These are phyloP conservation scores for Dothidotthia symphoricarpi DNA, from an alignment of 2,329 filamentous ascomycete species.

Conservation along the genomic window DNA sequence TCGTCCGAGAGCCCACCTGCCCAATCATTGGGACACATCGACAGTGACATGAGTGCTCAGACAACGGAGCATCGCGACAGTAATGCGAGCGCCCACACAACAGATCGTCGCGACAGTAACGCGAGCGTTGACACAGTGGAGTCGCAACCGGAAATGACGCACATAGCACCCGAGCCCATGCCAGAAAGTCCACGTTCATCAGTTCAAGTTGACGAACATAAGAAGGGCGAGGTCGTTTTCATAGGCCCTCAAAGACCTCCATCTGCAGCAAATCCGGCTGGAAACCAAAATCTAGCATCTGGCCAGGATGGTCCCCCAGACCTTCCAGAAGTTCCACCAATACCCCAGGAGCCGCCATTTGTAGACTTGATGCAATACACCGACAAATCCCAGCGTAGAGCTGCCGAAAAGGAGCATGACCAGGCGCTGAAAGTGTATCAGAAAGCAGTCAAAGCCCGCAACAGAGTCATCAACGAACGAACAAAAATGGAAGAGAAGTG, in stretches of 20 bases:
- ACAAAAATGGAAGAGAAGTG: slow-evolving; percentile 56
- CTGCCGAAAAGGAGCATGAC: slow-evolving; percentile 67
- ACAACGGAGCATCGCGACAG: slow-evolving; percentile 3
- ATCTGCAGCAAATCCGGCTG: slow-evolving; percentile 17
- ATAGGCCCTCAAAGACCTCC: slow-evolving; percentile 30
- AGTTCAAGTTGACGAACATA: slow-evolving; percentile 49
- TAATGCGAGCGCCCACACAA: not conserved
- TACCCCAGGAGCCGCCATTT: slow-evolving; percentile 55
- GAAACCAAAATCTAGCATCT: slow-evolving; percentile 1
- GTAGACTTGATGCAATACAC: slow-evolving; percentile 60
- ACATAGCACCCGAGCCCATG: slow-evolving; percentile 10
- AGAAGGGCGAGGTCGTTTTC: slow-evolving; percentile 36
- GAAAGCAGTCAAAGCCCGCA: slow-evolving; percentile 64
- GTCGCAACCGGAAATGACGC: slow-evolving; percentile 15
- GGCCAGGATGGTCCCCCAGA: slow-evolving; percentile 9
- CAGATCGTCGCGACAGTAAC: slow-evolving; percentile 5
- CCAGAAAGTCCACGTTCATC: slow-evolving; percentile 46
- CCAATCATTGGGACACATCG: slow-evolving; percentile 4
- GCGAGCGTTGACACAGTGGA: slow-evolving; percentile 10
- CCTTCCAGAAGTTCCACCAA: slow-evolving; percentile 50
- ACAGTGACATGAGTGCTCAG: slow-evolving; percentile 3
- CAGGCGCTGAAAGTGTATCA: slow-evolving; percentile 64
- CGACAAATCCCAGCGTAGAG: slow-evolving; percentile 65
- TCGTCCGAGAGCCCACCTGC: slow-evolving; percentile 19
- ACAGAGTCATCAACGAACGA: slow-evolving; percentile 63